These are phyloP conservation scores for Marasmius tenuissimus DNA, from an alignment of 1,284 basidiomycete genomes.

Conservation along the genomic window DNA sequence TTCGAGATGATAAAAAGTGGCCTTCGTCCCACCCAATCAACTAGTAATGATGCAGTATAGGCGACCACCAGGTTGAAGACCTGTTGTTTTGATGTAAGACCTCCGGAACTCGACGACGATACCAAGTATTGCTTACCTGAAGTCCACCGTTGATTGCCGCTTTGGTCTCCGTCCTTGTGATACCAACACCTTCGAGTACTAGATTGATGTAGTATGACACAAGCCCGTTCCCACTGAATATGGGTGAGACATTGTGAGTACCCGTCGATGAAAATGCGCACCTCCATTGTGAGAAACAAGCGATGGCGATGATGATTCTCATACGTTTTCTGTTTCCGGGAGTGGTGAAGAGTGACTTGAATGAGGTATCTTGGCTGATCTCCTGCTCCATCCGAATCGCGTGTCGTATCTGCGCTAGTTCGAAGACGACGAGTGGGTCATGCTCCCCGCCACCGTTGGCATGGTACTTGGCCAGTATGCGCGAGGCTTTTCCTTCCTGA, in stretches of 20 bases:
- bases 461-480: conserved; percentile 64
- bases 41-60: conserved; percentile 52
- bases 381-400: conserved; percentile 61
- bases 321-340: conserved; percentile 62
- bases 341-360: conserved; percentile 50
- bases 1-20: conserved; percentile 64
- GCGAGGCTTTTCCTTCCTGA: conserved; percentile 51
- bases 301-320: conserved; percentile 56
- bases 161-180: conserved; percentile 50
- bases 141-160: conserved; percentile 63
- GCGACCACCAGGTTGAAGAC: conserved; percentile 57
- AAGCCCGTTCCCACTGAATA: conserved; percentile 64
- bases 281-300: conserved; percentile 70
- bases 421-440: conserved; percentile 57
- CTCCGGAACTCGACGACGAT: background rate
- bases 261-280: conserved; percentile 22
- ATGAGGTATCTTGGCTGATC: conserved; percentile 45
- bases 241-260: background rate
- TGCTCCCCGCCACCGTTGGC: conserved; percentile 50
- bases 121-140: conserved; percentile 37
- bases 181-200: conserved; percentile 60
- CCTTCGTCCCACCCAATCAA: conserved; percentile 62
- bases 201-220: conserved; percentile 69
- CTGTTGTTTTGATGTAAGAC: conserved; percentile 20
- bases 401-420: conserved; percentile 63